Evolutionary conservation across 2,329 filamentous ascomycete genomes (phyloP), one percentile per base, ranked within the genome.

Genomic region (Neophaeococcomyces mojaviensis): DNA sequence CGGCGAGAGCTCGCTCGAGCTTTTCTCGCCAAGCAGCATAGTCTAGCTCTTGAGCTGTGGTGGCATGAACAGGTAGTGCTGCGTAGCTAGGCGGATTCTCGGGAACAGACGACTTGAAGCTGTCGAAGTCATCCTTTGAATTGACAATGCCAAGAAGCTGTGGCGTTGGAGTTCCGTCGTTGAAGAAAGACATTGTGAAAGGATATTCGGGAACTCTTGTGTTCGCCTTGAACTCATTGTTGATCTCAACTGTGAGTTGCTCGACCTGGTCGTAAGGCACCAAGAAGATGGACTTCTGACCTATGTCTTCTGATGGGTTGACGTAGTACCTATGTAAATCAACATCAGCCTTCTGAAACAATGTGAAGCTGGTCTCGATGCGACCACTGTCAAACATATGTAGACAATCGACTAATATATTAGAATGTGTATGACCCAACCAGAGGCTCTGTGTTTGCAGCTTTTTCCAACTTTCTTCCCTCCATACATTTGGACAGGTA

Each of bases 211-310:
- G 84, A 38, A 94, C 77, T 1, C 61, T 63, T 12, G 90, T 68
- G 0, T 63, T 56, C 4, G 71, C 74, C 2, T 83, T 70, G 35
- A 78, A 71, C 1, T 62, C 59, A 1, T 58, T 35, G 58, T 88
- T 88, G 61, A 90, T 78, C 3, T 77, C 69, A 2, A 72, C 59
- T 0, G 95, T 68, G 4, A 92, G 76, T 8, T 68, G 59, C 48
- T 79, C 66, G 30, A 89, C 76, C 60, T 94, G 84, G 1, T 59
- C 55, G 1, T 79, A 78, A 1, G 81, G 77, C 1, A 94, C 76
- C 30, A 95, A 72, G 19, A 90, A 63, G 20, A 84, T 68, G 1
- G 81, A 78, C 41, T 72, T 73, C 24, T 68, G 62, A 12, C 68
- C 64, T 6, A 67, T 54, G 2, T 67, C 61, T 13, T 59, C 52